A percentile compares a stretch with the other conserved stretches of the same genome.
These are phyloP conservation scores for Cutaneotrichosporon cyanovorans DNA, from an alignment of 1,284 basidiomycete species.

Conservation along the genomic window DNA sequence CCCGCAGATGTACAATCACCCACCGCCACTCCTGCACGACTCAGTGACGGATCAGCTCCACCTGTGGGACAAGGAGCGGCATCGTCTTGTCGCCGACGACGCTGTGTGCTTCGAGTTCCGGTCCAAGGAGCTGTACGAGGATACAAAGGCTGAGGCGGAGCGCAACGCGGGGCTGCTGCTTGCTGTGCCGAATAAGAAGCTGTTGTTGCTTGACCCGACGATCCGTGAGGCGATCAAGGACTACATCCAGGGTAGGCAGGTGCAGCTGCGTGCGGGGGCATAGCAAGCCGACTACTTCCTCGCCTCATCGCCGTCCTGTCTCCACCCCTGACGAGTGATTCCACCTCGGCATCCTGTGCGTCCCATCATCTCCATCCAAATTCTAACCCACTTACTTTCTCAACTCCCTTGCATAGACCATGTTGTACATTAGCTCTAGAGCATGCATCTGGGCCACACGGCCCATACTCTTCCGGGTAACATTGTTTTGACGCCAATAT, in stretches of 20 bases:
- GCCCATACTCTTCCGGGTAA: too few species aligned
- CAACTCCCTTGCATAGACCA: too few species aligned
- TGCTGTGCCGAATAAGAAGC: slow-evolving; percentile 23
- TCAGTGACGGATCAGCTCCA: slow-evolving; percentile 95
- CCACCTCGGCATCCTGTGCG: too few species aligned
- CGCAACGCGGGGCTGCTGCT: slow-evolving; percentile 29
- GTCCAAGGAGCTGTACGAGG: slow-evolving; percentile 41
- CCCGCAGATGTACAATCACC: slow-evolving; percentile 91
- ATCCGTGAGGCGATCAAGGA: slow-evolving; percentile 38
- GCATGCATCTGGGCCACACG: too few species aligned
- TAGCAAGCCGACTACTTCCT: too few species aligned
- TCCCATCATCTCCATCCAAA: too few species aligned
- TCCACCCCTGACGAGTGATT: too few species aligned
- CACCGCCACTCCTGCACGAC: slow-evolving; percentile 40
- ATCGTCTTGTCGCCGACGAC: slow-evolving; percentile 78
- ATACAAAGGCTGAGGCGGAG: slow-evolving; percentile 30
- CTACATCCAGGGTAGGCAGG: slow-evolving; percentile 33
- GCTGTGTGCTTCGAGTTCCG: slow-evolving; percentile 52
- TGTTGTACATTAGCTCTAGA: too few species aligned
- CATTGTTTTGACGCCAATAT: too few species aligned
- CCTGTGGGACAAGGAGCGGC: slow-evolving; percentile 94
- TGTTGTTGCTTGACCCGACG: slow-evolving; percentile 35
- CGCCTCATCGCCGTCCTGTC: background rate
- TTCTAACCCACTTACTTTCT: too few species aligned
- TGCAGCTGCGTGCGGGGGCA: slow-evolving; percentile 17